These are phyloP conservation scores for Puccinellia tenuiflora DNA, from an alignment of 176 grass and related monocot species.

Conservation along the genomic window DNA sequence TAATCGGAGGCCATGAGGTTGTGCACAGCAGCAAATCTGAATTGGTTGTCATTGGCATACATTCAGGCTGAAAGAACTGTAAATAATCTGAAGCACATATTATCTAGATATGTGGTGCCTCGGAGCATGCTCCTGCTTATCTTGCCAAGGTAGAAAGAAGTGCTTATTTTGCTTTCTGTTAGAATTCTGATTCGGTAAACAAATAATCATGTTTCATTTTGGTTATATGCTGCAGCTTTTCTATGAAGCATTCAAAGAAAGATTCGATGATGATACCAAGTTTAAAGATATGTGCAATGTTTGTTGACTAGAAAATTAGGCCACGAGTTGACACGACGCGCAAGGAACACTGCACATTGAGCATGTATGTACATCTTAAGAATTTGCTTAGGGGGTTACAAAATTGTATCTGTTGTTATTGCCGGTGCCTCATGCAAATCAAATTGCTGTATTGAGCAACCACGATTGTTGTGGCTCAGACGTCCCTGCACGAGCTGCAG, in stretches of 20 bases:
- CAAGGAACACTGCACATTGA: too few species aligned
- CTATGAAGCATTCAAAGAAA: slow-evolving; percentile 75
- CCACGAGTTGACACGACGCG: too few species aligned
- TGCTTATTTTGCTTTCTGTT: background rate
- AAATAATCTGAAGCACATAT: background rate
- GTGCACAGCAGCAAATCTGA: background rate
- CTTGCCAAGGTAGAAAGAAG: background rate
- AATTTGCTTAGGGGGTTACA: too few species aligned
- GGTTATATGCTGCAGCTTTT: slow-evolving; percentile 48
- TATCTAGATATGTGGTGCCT: background rate
- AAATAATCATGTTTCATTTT: background rate
- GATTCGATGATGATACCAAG: slow-evolving; percentile 66
- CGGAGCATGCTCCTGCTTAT: background rate
- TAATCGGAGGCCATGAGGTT: background rate
- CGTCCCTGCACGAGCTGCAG: slow-evolving; percentile 52
- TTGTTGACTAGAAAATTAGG: background rate
- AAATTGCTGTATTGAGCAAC: too few species aligned
- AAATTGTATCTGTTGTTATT: too few species aligned
- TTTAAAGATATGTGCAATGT: too few species aligned
- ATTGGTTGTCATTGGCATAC: background rate
- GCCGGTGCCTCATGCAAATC: too few species aligned
- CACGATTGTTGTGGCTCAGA: too few species aligned
- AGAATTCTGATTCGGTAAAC: background rate
- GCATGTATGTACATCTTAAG: too few species aligned
- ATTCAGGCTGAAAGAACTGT: background rate